Percentiles rank a stretch among this genome's conserved stretches.
These are phyloP conservation scores for Zygosaccharomyces bisporus DNA, from an alignment of 805 yeast genomes.

Conservation along the genomic window DNA sequence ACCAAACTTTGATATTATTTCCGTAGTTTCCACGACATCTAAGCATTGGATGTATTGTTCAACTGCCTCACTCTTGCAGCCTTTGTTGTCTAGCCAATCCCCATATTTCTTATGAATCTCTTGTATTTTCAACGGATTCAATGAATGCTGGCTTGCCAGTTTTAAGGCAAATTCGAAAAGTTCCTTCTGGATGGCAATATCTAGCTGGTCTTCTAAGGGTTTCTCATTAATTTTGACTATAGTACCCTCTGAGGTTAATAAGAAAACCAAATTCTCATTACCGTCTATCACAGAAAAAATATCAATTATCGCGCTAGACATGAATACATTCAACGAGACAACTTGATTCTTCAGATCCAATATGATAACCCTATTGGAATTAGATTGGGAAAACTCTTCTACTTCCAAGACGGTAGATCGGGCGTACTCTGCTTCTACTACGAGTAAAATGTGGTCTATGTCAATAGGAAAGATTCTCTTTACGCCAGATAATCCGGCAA, in stretches of 20 bases:
- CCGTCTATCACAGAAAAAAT: conserved; percentile 42
- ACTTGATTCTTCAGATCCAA: conserved; percentile 69
- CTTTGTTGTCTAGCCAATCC: conserved; percentile 63
- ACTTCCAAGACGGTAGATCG: conserved; percentile 34
- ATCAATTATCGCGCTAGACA: conserved; percentile 61
- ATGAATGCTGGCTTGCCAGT: conserved; percentile 46
- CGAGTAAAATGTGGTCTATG: conserved; percentile 55
- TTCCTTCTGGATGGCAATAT: conserved; percentile 63
- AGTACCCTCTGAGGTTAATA: conserved; percentile 72
- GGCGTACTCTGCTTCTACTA: conserved; percentile 45
- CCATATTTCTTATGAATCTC: conserved; percentile 59
- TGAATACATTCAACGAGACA: conserved; percentile 62
- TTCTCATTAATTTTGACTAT: conserved; percentile 67
- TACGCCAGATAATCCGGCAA: conserved; percentile 55
- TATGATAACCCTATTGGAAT: conserved; percentile 54
- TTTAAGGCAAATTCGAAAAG: conserved; percentile 68
- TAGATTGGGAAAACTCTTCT: conserved; percentile 32
- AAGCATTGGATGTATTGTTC: conserved; percentile 64
- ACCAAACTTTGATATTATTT: conserved; percentile 72
- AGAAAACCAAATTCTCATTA: conserved; percentile 50
- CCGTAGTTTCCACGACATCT: conserved; percentile 60
- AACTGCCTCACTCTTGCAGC: conserved; percentile 65
- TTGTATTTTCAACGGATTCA: conserved; percentile 27
- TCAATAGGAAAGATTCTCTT: conserved; percentile 43
- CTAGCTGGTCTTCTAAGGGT: conserved; percentile 61